A percentile compares a stretch with the other conserved stretches of the same genome.
Evolutionary conservation across 208 protist species (phyloP).

Genomic region (Leishmania guyanensis): DNA sequence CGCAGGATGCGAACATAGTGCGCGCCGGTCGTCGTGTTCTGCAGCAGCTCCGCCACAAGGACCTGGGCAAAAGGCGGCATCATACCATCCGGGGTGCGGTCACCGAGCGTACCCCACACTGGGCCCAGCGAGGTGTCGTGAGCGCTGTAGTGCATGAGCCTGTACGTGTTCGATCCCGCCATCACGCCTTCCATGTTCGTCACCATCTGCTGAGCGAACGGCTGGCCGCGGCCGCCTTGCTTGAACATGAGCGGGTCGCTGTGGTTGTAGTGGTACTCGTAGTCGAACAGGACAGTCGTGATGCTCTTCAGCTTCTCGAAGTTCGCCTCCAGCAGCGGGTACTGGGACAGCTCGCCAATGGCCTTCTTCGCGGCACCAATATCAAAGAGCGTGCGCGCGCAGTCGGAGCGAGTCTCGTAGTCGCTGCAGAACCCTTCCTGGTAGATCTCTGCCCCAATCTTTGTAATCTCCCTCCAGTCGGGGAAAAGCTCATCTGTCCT

Average conservation of each 20-base stretch:
- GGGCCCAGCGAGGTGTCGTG: conserved; percentile 53
- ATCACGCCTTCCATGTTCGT: conserved; percentile 40
- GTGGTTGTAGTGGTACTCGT: conserved; percentile 47
- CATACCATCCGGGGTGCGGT: conserved; percentile 41
- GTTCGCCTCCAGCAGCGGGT: conserved; percentile 37
- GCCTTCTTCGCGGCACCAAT: conserved; percentile 48
- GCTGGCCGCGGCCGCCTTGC: conserved; percentile 54
- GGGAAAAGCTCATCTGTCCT: conserved; percentile 42
- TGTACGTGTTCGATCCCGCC: conserved; percentile 36
- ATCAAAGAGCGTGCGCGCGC: conserved; percentile 47
- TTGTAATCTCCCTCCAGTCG: conserved; percentile 36
- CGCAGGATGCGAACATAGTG: conserved; percentile 55
- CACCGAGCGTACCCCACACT: conserved; percentile 52
- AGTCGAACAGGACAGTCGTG: conserved; percentile 25
- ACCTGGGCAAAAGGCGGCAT: conserved; percentile 64
- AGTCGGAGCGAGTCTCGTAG: conserved; percentile 43
- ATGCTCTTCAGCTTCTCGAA: conserved; percentile 42
- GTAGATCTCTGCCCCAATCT: conserved; percentile 45
- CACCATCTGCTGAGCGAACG: conserved; percentile 46
- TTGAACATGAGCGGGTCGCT: conserved; percentile 33
- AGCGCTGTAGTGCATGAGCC: conserved; percentile 67
- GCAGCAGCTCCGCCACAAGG: conserved; percentile 64
- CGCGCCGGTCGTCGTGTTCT: conserved; percentile 26
- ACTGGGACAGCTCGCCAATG: conserved; percentile 22
- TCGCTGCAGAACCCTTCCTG: conserved; percentile 53